Base-by-base conservation (phyloP, 345 rosid species). In the Sapria himalayana region DNA sequence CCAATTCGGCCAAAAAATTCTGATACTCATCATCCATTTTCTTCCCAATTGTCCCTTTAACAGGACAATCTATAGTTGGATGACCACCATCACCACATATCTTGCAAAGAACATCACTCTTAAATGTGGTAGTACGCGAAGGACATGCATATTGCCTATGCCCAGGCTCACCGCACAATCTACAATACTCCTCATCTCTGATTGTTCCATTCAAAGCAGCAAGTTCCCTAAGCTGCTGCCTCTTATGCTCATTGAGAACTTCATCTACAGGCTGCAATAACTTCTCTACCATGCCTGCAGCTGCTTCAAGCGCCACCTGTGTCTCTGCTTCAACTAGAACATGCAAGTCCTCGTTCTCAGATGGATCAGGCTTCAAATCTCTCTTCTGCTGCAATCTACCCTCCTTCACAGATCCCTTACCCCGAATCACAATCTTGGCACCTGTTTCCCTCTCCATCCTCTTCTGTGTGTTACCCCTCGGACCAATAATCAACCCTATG, bases 21-120 rank as follows among this genome's bases (percentile, higher is more conserved):
- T 70, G 99, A 58, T 91, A 91, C 45, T 91, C 95, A 43, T 91
- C 99, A 64, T 91, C 99, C 99, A 80, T 91, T 54, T 77, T 91
- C 78, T 91, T 84, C 33, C 99, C 89, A 0, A 69, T 65, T 7
- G 94, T 68, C 45, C 93, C 92, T 70, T 91, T 91, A 50, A 84
- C 67, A 1, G 93, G 99, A 49, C 99, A 91, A 66, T 91, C 95
- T 37, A 84, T 91, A 0, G 95, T 91, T 4, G 99, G 99, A 42
- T 91, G 99, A 35, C 99, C 95, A 51, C 82, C 93, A 66, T 91
- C 99, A 64, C 95, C 80, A 46, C 99, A 84, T n/a, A 80, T 84
- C 75, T 84, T 84, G 54, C 99, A 84, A 45, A 77, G 93, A 40
- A 91, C 99, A 56, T 70, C 99, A 59, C 95, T 80, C 51, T 91